phyloP scores from a whole-genome alignment of 805 yeast species.

The Maudiozyma bulderi region DNA sequence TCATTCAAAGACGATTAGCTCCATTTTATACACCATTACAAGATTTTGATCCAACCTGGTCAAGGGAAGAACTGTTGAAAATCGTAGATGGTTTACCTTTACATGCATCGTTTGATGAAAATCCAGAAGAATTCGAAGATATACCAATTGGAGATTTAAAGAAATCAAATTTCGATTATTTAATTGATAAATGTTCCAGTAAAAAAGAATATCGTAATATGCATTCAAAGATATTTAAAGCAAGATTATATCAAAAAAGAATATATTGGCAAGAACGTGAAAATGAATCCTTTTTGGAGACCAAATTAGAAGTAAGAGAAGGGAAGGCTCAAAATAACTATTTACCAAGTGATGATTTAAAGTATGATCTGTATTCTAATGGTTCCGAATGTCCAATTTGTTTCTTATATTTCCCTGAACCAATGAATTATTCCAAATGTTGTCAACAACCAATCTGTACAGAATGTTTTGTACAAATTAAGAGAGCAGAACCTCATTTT shows the following conservation, averaged over 20 bases:
- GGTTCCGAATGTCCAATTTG: conserved; percentile 43
- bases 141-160: conserved; percentile 25
- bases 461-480: conserved; percentile 94
- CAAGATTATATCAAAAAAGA: conserved; percentile 32
- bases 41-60: conserved; percentile 66
- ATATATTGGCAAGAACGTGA: conserved; percentile 44
- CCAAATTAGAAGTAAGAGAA: conserved; percentile 28
- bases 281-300: conserved; percentile 52
- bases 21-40: conserved; percentile 89
- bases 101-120: conserved; percentile 42
- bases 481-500: conserved; percentile 55
- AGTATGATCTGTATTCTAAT: conserved; percentile 52
- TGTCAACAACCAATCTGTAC: conserved; percentile 91
- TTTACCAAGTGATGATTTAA: conserved; percentile 32
- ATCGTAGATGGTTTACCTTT: conserved; percentile 42
- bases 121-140: conserved; percentile 28
- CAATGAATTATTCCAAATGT: conserved; percentile 72
- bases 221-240: conserved; percentile 25
- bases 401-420: conserved; percentile 33
- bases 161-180: conserved; percentile 19
- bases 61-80: conserved; percentile 54
- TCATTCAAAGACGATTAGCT: conserved; percentile 62
- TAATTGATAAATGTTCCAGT: conserved; percentile 21
- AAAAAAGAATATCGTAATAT: conserved; percentile 25
- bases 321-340: conserved; percentile 35